Base-by-base conservation (phyloP, 2,329 filamentous ascomycete genomes). In the Ilyonectria mors-panacis region DNA sequence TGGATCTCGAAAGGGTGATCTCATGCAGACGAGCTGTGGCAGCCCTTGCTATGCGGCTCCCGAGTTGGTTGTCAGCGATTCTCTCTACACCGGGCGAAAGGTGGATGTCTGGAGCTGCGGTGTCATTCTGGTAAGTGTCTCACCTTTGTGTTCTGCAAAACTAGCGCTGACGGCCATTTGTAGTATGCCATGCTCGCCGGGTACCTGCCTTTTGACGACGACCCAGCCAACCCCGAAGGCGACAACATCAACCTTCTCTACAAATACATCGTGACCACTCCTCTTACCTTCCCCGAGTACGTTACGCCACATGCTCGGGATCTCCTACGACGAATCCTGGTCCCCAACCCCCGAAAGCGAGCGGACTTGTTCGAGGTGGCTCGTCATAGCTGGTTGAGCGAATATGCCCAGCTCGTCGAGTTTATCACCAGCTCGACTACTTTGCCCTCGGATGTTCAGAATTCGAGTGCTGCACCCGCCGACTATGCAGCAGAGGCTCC, bases 71-170 rank as follows among this genome's bases (percentile, higher is more conserved):
- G 96, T 99, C 68, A 98, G 94, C 79, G 96, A 99, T 81, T 97
- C 95, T 17, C 85, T 99, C 8, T 99, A 99, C 82, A 99, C 96
- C 2, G 96, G 96, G 53, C 91, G 95, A 59, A 99, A 99, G 82
- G 96, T 99, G 28, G 96, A 99, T 78, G 96, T 99, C 39, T 99
- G 96, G 96, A 98, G 96, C 81, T 99, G 96, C 79, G 96, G 96
- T 82, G 96, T 99, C 44, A 99, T 99, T 77, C 81, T 99, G 87
- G 95, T 98, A 87, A 83, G 94, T 86, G 94, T 86, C 33, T 37
- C 42, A 3, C 53, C 28, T 48, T 19, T 13, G 23, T 26, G 9
- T 10, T 28, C 7, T 19, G 26, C 21, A 50, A 35, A 15, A 15
- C 30, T 47, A 23, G 47, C 51, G 55, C 69, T 76, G 53, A 76